phyloP scores from a whole-genome alignment of 192 early-diverging fungal species.

The Coemansia sp. region DNA sequence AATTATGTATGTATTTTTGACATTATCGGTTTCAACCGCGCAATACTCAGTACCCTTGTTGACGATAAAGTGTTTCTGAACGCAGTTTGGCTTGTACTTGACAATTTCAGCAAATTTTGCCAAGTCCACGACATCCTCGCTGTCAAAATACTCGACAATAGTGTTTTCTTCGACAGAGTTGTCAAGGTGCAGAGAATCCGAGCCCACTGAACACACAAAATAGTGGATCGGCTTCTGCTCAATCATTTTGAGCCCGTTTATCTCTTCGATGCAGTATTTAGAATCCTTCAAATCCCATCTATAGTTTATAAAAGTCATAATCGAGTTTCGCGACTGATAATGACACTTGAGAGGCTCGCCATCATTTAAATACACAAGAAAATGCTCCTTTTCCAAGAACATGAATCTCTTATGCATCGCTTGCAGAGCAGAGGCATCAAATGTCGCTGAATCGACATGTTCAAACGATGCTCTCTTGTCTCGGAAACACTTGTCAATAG shows the following conservation, averaged over 20 bases:
- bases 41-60: neutral
- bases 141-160: constrained; percentile 8
- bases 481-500: no score
- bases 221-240: neutral
- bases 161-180: neutral
- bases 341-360: neutral
- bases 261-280: no score
- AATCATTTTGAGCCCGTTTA: neutral
- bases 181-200: neutral
- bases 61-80: neutral
- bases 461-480: no score
- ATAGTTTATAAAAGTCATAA: no score
- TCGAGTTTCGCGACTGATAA: no score
- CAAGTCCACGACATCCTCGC: no score
- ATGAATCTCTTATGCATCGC: neutral
- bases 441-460: no score
- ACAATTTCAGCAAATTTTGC: neutral
- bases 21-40: no score
- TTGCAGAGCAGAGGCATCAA: neutral
- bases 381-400: neutral
- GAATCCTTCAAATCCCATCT: no score
- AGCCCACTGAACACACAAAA: no score
- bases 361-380: neutral
- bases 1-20: neutral
- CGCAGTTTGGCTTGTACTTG: constrained; percentile 5